Evolutionary conservation across 1,139 yeast species (phyloP).

Genomic region (Hyphopichia burtonii): DNA sequence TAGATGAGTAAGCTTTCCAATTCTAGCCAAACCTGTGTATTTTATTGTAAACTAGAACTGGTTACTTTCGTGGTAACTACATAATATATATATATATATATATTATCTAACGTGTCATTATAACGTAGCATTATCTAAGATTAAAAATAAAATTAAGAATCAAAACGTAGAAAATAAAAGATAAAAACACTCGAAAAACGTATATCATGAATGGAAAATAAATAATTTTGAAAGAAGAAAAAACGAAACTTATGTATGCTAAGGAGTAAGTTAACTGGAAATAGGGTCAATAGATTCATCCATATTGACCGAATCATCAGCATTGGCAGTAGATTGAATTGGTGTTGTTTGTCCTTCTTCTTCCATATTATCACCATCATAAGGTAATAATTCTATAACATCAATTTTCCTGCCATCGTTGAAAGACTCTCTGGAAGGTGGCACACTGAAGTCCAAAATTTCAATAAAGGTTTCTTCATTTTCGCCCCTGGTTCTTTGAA

Average conservation of each 20-base stretch:
- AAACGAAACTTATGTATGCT: no score
- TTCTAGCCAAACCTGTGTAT: neutral
- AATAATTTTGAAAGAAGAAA: no score
- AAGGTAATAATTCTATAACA: constrained; percentile 4
- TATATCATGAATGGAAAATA: no score
- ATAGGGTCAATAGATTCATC: no score
- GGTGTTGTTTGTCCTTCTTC: neutral
- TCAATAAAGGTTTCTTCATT: constrained; percentile 67
- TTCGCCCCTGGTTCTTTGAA: constrained; percentile 54
- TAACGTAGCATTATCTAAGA: constrained; percentile 40
- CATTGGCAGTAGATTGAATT: neutral
- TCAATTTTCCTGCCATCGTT: constrained; percentile 2
- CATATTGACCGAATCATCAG: no score
- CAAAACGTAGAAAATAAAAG: neutral
- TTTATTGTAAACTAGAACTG: neutral
- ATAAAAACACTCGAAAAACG: neutral
- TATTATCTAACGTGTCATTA: no score
- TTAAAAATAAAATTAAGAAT: constrained; percentile 22
- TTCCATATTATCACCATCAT: neutral
- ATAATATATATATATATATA: no score
- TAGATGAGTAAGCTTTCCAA: constrained; percentile 16
- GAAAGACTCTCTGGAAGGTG: constrained; percentile 16
- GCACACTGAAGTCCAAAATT: constrained; percentile 74
- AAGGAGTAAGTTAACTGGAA: no score
- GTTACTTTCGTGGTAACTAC: no score